phyloP scores from a whole-genome alignment of 306 rosid species.

The Vigna angularis region DNA sequence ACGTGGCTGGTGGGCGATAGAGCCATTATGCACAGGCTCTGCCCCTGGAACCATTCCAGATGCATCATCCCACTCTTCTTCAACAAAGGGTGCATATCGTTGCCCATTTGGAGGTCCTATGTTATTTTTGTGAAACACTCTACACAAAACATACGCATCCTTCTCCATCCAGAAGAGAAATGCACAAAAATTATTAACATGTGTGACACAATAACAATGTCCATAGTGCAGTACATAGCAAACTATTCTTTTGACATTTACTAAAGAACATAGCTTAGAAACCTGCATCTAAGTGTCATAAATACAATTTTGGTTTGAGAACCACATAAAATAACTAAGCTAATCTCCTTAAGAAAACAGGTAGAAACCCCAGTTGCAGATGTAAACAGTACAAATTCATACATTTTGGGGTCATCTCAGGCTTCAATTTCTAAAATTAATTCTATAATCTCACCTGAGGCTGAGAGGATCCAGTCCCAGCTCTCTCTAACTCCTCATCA shows the following conservation, averaged over 20 bases:
- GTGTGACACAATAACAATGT: constrained; percentile 48
- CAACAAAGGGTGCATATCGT: constrained; percentile 96
- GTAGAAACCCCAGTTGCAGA: constrained; percentile 29
- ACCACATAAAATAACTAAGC: constrained; percentile 38
- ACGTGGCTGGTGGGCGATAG: constrained; percentile 42
- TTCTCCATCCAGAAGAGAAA: constrained; percentile 65
- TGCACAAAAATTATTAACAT: constrained; percentile 42
- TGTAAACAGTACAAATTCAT: constrained; percentile 38
- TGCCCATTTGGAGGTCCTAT: constrained; percentile 99
- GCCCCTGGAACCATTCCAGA: constrained; percentile 71
- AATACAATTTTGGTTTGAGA: constrained; percentile 39
- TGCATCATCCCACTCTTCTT: constrained; percentile 95
- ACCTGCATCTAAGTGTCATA: constrained; percentile 45
- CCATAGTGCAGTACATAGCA: constrained; percentile 41
- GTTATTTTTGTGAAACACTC: constrained; percentile 99
- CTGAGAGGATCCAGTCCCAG: constrained; percentile 67
- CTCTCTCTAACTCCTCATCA: constrained; percentile 77
- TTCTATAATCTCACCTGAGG: constrained; percentile 72
- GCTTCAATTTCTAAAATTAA: constrained; percentile 42
- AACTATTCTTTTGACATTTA: constrained; percentile 34
- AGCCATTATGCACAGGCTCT: constrained; percentile 46
- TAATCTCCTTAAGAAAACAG: constrained; percentile 43
- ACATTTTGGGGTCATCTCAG: constrained; percentile 42
- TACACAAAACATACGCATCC: constrained; percentile 96
- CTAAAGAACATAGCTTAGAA: constrained; percentile 49